These are phyloP conservation scores for Solanum corneliomulleri DNA, from an alignment of 257 asterid genomes.

Conservation along the genomic window DNA sequence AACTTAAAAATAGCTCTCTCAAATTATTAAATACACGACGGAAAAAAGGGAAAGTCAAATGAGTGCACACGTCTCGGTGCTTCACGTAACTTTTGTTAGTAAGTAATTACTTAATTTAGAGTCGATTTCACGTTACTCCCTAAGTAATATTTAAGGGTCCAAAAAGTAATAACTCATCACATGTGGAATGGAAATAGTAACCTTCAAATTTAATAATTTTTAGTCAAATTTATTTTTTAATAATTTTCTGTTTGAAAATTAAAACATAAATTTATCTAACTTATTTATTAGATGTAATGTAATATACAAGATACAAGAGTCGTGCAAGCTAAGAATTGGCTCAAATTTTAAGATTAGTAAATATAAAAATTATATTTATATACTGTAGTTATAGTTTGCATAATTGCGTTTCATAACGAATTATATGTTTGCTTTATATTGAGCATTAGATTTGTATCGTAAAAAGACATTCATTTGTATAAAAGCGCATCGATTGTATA, in stretches of 20 bases:
- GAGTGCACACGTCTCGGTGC: not conserved
- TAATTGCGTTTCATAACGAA: no score
- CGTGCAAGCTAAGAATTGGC: no score
- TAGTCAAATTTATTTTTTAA: not conserved
- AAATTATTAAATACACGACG: not conserved
- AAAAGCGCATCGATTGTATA: no score
- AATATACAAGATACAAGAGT: no score
- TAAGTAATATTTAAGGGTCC: not conserved
- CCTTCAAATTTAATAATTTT: not conserved
- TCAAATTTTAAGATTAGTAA: no score
- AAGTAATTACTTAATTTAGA: not conserved
- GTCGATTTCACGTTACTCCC: not conserved
- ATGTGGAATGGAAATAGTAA: not conserved
- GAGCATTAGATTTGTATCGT: no score
- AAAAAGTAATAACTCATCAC: not conserved
- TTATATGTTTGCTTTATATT: no score
- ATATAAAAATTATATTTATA: no score
- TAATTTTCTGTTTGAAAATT: no score
- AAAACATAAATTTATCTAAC: not conserved
- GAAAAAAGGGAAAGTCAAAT: not conserved
- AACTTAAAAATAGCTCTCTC: not conserved
- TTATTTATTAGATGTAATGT: no score
- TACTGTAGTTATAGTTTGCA: no score
- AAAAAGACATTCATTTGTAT: no score
- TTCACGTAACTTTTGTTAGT: not conserved